Evolutionary conservation across 805 yeast genomes (phyloP).

Genomic region (Candida khao-thaluensis): DNA sequence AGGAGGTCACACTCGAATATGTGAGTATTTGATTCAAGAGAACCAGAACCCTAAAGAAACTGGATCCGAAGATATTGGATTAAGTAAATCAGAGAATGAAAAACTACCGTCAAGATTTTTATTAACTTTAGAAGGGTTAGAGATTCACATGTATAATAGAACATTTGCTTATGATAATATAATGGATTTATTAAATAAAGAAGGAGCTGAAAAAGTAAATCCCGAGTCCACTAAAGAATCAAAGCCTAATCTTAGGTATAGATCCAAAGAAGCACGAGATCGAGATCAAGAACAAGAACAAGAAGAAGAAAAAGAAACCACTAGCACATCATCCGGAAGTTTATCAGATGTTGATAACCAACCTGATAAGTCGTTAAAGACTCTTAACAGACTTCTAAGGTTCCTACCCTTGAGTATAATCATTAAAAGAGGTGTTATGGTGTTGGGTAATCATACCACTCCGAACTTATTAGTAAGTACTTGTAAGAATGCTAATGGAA

Average conservation of each 20-base stretch:
- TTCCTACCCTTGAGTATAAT: slow-evolving; percentile 63
- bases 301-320: slow-evolving; percentile 1
- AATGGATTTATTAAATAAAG: slow-evolving; percentile 34
- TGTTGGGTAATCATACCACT: slow-evolving; percentile 77
- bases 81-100: slow-evolving; percentile 34
- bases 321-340: slow-evolving; percentile 3
- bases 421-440: slow-evolving; percentile 66
- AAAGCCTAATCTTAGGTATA: background rate
- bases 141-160: slow-evolving; percentile 79
- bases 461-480: slow-evolving; percentile 69
- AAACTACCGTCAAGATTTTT: slow-evolving; percentile 56
- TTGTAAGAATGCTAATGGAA: slow-evolving; percentile 52
- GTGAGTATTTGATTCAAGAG: slow-evolving; percentile 31
- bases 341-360: background rate
- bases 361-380: slow-evolving; percentile 5
- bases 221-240: background rate
- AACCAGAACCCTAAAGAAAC: slow-evolving; percentile 8
- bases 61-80: slow-evolving; percentile 11
- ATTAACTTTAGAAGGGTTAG: slow-evolving; percentile 71
- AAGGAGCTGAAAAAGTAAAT: background rate
- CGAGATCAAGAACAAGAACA: background rate
- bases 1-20: slow-evolving; percentile 42
- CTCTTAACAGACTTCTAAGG: slow-evolving; percentile 22
- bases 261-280: slow-evolving; percentile 5
- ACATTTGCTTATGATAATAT: slow-evolving; percentile 72